Evolutionary conservation across 306 rosid genomes (phyloP), one percentile per base, ranked within the genome.

Genomic region (Potentilla sterilis): DNA sequence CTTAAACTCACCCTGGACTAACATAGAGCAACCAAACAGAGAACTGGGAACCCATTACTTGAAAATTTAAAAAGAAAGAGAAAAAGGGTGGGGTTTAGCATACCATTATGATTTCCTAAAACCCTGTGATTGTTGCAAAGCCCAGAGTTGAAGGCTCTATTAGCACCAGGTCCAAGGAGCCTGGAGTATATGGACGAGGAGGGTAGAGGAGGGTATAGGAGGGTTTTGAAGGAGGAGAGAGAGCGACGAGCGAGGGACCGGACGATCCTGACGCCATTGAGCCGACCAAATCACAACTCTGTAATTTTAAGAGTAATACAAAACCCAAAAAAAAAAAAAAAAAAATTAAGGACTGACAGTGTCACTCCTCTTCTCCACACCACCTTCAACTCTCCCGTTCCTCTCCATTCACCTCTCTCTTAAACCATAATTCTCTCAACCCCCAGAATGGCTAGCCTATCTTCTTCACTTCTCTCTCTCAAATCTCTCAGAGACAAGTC

Each of bases 191-290:
- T 87, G 49, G 78, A 65, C 69, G 72, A 24, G 9, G 47, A 52
- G 86, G 49, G 19, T 74, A 24, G 9, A 35, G 16, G 57, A 40
- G n/a, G n/a, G n/a, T n/a, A n/a, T n/a, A n/a, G n/a, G n/a, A n/a
- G 16, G 51, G 37, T 66, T 12, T 75, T 68, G 69, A 82, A 52
- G 6, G 82, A 37, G 4, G 83, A 28, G 42, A 87, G 57, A 38
- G 90, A 79, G 72, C 88, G 88, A 77, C 89, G 92, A 77, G 90
- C 82, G 74, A 86, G 79, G 80, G 84, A 79, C 55, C 80, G 75
- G 47, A 88, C 57, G 74, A 95, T 81, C 70, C 69, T 80, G 82
- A 79, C 72, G 81, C 92, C 90, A 73, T 83, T 80, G 78, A 85
- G 87, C 90, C 88, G 85, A 85, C 96, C 99, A 95, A 6, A 7